phyloP scores from a whole-genome alignment of 129 eudicot genomes.

The Apium graveolens region DNA sequence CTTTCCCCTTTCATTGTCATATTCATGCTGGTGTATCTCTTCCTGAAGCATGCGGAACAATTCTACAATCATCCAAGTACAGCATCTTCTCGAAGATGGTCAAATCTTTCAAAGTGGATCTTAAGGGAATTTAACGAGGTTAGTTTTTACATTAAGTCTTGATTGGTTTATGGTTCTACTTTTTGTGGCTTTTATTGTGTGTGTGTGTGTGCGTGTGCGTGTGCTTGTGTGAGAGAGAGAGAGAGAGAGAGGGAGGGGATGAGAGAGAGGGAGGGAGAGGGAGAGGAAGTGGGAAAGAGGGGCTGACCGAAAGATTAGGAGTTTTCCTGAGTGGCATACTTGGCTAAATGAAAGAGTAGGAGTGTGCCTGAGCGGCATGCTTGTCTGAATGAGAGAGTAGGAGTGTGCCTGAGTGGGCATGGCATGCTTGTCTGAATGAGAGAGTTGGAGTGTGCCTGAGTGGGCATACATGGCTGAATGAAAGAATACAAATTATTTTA shows the following conservation, averaged over 20 bases:
- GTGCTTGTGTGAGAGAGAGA: too few species aligned
- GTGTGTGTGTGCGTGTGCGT: too few species aligned
- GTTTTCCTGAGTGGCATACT: too few species aligned
- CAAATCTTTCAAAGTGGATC: slow-evolving; percentile 96
- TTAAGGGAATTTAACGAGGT: slow-evolving; percentile 97
- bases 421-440: background rate
- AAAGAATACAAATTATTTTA: too few species aligned
- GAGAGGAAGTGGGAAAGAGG: too few species aligned
- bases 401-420: background rate
- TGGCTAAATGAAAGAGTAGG: too few species aligned
- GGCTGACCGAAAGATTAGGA: too few species aligned
- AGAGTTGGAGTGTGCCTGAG: background rate
- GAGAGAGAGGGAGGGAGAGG: too few species aligned
- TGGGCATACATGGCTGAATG: too few species aligned
- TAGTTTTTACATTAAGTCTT: slow-evolving; percentile 1
- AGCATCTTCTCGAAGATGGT: slow-evolving; percentile 95
- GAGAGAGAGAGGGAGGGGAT: background rate
- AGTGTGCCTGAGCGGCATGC: too few species aligned
- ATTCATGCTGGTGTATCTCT: slow-evolving; percentile 89
- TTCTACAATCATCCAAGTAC: slow-evolving; percentile 90
- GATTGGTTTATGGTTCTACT: background rate
- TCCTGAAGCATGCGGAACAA: slow-evolving; percentile 93
- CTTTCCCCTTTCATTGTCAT: slow-evolving; percentile 90
- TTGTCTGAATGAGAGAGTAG: background rate
- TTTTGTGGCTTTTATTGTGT: background rate